A percentile compares a stretch with the other conserved stretches of the same genome.
Conservation (phyloP, 2,329 filamentous ascomycete genomes). For the Trichoderma lentiforme region DNA sequence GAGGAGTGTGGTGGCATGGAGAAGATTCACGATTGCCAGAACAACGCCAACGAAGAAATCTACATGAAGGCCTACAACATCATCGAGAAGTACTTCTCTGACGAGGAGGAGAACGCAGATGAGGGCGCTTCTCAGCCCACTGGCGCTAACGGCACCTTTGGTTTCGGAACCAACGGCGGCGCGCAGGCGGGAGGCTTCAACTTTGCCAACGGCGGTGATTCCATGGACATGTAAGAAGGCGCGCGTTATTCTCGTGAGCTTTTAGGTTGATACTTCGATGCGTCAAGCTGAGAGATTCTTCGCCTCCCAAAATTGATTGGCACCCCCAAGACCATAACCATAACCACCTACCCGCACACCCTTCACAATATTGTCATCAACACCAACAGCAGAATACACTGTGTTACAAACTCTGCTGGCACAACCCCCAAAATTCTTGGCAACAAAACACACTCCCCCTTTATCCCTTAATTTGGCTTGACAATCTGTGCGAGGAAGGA, state of each 20-base stretch:
- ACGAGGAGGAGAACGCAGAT: constrained; percentile 92
- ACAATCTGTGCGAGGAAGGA: constrained; percentile 33
- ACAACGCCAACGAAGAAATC: constrained; percentile 99
- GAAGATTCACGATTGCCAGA: constrained; percentile 99
- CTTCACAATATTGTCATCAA: constrained; percentile 13
- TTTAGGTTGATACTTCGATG: background rate
- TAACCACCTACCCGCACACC: background rate
- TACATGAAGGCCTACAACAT: constrained; percentile 99
- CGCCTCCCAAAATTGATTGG: constrained; percentile 10
- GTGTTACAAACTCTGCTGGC: background rate
- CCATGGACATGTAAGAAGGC: constrained; percentile 60
- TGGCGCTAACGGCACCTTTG: constrained; percentile 69
- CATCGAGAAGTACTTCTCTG: constrained; percentile 99
- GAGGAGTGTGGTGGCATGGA: constrained; percentile 99
- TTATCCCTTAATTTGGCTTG: constrained; percentile 34
- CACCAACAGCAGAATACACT: constrained; percentile 8
- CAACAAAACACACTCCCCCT: constrained; percentile 32
- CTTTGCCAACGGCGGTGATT: constrained; percentile 72
- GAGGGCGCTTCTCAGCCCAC: constrained; percentile 70
- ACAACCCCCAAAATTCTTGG: constrained; percentile 26
- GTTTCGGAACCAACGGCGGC: constrained; percentile 66
- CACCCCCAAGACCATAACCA: constrained; percentile 8
- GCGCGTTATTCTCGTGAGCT: background rate
- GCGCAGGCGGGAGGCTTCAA: constrained; percentile 81
- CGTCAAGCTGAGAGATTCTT: background rate